These are phyloP conservation scores for Zygosaccharomyces pseudorouxii DNA, from an alignment of 805 yeast species.

Conservation along the genomic window DNA sequence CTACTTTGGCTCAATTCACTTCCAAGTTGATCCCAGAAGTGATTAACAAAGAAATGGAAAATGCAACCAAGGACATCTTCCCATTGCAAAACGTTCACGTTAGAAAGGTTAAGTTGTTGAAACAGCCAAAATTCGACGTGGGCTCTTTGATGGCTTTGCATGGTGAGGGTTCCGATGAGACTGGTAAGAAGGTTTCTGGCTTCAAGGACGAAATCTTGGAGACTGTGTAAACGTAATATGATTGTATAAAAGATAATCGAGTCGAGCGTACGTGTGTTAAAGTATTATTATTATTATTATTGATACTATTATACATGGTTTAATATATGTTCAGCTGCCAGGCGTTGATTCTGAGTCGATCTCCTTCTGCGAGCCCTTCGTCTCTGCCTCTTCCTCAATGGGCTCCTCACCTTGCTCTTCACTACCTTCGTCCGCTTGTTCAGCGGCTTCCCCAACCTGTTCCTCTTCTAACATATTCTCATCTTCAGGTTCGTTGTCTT, in stretches of 20 bases:
- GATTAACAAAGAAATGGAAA: conserved; percentile 97
- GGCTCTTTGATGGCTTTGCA: conserved; percentile 94
- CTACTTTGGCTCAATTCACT: conserved; percentile 93
- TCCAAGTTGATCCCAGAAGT: conserved; percentile 98
- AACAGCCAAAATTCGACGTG: conserved; percentile 98
- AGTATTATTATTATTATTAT: not conserved
- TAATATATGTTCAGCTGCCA: not conserved
- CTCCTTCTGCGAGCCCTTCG: not conserved
- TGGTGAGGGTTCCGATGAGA: conserved; percentile 93
- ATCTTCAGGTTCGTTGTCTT: conserved; percentile 8
- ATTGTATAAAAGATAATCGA: conserved; percentile 18
- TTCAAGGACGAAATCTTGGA: conserved; percentile 99
- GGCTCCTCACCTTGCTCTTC: not conserved
- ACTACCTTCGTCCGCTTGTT: conserved; percentile 7
- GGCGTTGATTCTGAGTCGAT: not conserved
- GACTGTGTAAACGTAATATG: conserved; percentile 62
- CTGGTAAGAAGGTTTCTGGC: conserved; percentile 95
- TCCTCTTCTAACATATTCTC: conserved; percentile 6
- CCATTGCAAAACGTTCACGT: conserved; percentile 98
- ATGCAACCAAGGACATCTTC: conserved; percentile 89
- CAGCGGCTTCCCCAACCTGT: conserved; percentile 7
- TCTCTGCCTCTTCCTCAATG: conserved; percentile 1
- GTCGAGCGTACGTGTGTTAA: conserved; percentile 5
- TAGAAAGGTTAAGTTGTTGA: conserved; percentile 97
- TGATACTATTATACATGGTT: not conserved